Conservation (phyloP, 306 rosid species). For the Clitoria ternatea region DNA sequence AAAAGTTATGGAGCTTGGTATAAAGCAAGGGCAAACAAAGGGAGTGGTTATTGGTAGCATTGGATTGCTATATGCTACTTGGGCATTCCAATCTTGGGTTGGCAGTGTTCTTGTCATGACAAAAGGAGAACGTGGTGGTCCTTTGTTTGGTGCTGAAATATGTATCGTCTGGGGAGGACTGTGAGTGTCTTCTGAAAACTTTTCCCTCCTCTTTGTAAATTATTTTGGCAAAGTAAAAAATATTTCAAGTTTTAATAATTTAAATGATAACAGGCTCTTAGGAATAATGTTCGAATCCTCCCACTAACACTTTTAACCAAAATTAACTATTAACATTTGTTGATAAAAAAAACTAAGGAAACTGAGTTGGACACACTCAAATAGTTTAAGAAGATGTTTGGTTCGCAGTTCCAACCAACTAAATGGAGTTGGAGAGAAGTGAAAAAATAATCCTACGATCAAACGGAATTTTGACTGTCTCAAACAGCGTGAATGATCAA, state of each 20-base stretch:
- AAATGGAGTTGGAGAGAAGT: too few species aligned
- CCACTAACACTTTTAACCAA: too few species aligned
- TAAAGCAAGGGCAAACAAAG: conserved; percentile 62
- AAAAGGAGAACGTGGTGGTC: conserved; percentile 64
- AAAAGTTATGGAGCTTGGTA: conserved; percentile 48
- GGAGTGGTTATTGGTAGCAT: conserved; percentile 73
- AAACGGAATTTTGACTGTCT: too few species aligned
- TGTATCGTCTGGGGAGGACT: conserved; percentile 72
- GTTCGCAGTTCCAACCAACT: too few species aligned
- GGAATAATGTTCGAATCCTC: too few species aligned
- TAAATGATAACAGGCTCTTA: too few species aligned
- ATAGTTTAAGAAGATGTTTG: not conserved
- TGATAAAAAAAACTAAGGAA: not conserved
- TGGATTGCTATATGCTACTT: conserved; percentile 64
- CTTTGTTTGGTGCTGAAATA: conserved; percentile 55
- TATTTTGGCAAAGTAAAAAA: not conserved
- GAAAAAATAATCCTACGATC: too few species aligned
- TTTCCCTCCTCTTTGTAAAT: not conserved
- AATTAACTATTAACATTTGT: too few species aligned
- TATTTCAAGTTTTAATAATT: not conserved
- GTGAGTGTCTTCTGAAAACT: conserved; percentile 37
- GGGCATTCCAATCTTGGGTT: conserved; percentile 79
- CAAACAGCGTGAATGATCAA: too few species aligned
- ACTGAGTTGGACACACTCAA: not conserved
- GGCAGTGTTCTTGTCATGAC: conserved; percentile 60